Evolutionary conservation across 352 stramenopile species (phyloP).

Genomic region (Globisporangium apiculatum): DNA sequence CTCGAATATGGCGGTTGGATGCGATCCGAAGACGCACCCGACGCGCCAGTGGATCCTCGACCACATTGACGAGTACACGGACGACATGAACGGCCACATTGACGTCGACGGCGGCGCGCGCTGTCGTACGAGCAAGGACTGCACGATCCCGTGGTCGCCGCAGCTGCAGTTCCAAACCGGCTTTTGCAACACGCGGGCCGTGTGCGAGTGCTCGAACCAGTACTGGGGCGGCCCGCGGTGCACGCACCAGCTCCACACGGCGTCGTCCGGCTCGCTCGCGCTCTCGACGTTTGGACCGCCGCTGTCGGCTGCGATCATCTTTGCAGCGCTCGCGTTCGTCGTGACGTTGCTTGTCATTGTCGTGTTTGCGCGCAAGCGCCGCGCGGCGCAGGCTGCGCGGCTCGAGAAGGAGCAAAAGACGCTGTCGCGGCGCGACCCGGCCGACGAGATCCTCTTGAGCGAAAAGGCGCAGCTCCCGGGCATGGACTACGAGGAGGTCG

Average conservation of each 20-base stretch:
- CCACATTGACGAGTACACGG: constrained; percentile 49
- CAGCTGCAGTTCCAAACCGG: constrained; percentile 44
- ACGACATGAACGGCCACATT: constrained; percentile 43
- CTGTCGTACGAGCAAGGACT: constrained; percentile 48
- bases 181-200: constrained; percentile 29
- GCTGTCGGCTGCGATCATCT: constrained; percentile 18
- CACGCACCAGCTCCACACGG: constrained; percentile 34
- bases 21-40: constrained; percentile 51
- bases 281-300: constrained; percentile 23
- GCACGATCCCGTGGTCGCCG: constrained; percentile 38
- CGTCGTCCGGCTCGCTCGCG: constrained; percentile 3
- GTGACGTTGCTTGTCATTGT: constrained; percentile 40
- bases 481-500: constrained; percentile 17
- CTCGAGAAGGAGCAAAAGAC: constrained; percentile 31
- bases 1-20: constrained; percentile 47
- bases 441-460: constrained; percentile 18
- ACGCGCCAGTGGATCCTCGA: constrained; percentile 68
- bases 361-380: constrained; percentile 28
- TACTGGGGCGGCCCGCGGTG: constrained; percentile 64
- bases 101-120: constrained; percentile 47
- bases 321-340: constrained; percentile 18
- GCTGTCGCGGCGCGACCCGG: constrained; percentile 19
- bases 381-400: constrained; percentile 21
- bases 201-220: constrained; percentile 48
- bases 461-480: constrained; percentile 19